Conservation (phyloP, 352 stramenopile species). For the Globisporangium megalacanthum region DNA sequence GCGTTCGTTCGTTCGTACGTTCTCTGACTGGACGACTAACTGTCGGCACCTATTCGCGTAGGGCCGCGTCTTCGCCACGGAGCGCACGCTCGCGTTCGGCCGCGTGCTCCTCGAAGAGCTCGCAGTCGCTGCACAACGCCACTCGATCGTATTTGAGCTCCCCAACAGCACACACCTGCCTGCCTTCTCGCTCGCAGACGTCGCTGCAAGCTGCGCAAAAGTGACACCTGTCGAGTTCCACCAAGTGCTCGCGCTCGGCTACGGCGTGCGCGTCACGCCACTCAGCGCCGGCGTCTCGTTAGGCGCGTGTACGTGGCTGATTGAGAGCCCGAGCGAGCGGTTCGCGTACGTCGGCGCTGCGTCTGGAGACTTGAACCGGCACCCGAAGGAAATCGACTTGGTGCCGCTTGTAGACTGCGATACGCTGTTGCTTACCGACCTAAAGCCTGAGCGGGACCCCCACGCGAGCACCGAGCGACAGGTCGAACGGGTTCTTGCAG, state of each 20-base stretch:
- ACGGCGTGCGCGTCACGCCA: slow-evolving; percentile 65
- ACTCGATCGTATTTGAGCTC: slow-evolving; percentile 16
- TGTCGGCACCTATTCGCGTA: slow-evolving; percentile 3
- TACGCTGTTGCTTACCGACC: slow-evolving; percentile 67
- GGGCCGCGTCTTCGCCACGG: slow-evolving; percentile 64
- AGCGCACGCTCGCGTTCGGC: slow-evolving; percentile 64
- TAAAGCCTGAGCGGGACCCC: slow-evolving; percentile 70
- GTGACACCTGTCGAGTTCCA: slow-evolving; percentile 57
- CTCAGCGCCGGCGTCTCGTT: slow-evolving; percentile 74
- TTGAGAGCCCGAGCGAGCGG: slow-evolving; percentile 62
- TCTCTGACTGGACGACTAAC: background rate
- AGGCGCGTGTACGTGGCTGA: slow-evolving; percentile 61
- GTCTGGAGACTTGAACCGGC: slow-evolving; percentile 78
- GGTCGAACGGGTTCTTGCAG: slow-evolving; percentile 59
- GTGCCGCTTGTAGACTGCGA: slow-evolving; percentile 71
- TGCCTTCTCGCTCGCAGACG: slow-evolving; percentile 37
- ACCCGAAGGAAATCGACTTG: slow-evolving; percentile 80
- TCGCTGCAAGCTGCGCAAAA: slow-evolving; percentile 35
- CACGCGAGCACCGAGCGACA: slow-evolving; percentile 65
- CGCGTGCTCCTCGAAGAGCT: slow-evolving; percentile 69
- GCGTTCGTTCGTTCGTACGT: background rate
- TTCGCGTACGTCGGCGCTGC: slow-evolving; percentile 72
- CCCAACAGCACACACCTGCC: background rate
- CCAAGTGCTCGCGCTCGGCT: slow-evolving; percentile 47
- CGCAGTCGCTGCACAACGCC: slow-evolving; percentile 11